Conservation (phyloP, 371 early-diverging fungal species). For the Mucor plumbeus region DNA sequence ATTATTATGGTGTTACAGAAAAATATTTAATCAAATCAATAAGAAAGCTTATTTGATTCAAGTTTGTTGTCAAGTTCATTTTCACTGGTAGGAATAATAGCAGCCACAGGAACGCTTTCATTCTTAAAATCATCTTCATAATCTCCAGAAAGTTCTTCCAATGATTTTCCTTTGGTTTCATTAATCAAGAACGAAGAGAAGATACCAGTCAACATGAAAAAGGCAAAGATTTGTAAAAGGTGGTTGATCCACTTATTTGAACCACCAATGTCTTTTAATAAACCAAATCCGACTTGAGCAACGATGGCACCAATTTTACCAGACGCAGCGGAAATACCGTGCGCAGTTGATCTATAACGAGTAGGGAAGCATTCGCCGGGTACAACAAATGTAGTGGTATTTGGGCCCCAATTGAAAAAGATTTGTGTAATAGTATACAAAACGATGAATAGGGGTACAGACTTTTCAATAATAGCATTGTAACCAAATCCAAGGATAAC, state of each 20-base stretch:
- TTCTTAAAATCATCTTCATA: neutral
- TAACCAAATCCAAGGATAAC: constrained; percentile 53
- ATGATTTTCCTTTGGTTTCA: constrained; percentile 50
- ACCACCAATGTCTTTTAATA: constrained; percentile 74
- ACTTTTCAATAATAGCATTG: constrained; percentile 52
- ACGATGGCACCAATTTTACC: constrained; percentile 88
- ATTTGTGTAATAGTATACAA: constrained; percentile 80
- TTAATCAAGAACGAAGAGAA: constrained; percentile 58
- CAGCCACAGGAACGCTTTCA: neutral
- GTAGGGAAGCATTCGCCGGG: constrained; percentile 91
- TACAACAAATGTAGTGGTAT: constrained; percentile 84
- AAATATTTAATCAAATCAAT: neutral
- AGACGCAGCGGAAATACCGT: constrained; percentile 89
- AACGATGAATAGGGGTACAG: constrained; percentile 66
- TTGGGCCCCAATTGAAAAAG: constrained; percentile 86
- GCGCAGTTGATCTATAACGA: constrained; percentile 81
- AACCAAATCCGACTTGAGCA: constrained; percentile 75
- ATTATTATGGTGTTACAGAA: neutral
- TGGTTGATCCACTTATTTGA: constrained; percentile 65
- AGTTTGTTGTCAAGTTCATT: neutral
- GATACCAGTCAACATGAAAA: constrained; percentile 76
- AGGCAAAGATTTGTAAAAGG: constrained; percentile 73
- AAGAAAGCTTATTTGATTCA: constrained; percentile 1
- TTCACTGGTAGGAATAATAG: neutral
- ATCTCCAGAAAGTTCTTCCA: constrained; percentile 49